phyloP scores from a whole-genome alignment of 805 yeast genomes.

The Scheffersomyces amazonensis region DNA sequence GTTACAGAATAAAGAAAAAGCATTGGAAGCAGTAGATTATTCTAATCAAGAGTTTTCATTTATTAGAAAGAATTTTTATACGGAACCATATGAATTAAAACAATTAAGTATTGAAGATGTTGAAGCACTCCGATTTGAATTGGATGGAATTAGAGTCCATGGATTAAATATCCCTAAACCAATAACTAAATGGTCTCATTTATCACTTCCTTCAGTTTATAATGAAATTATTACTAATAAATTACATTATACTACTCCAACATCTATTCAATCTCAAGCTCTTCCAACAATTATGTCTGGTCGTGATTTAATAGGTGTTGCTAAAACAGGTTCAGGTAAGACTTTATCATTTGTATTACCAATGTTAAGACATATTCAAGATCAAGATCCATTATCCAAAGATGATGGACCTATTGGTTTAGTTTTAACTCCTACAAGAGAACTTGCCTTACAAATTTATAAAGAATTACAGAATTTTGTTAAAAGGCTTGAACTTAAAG shows the following conservation, averaged over 20 bases:
- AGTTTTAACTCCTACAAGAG: constrained; percentile 88
- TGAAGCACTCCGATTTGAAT: constrained; percentile 43
- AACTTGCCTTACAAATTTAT: constrained; percentile 79
- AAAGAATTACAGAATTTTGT: constrained; percentile 64
- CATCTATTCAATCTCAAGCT: constrained; percentile 89
- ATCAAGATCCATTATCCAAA: constrained; percentile 51
- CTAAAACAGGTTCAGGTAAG: constrained; percentile 96
- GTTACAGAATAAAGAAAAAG: constrained; percentile 48
- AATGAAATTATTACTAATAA: constrained; percentile 49
- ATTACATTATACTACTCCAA: constrained; percentile 59
- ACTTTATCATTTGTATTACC: constrained; percentile 88
- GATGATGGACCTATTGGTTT: constrained; percentile 76
- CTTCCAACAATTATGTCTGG: constrained; percentile 90
- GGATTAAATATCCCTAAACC: constrained; percentile 65
- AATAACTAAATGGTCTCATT: constrained; percentile 71
- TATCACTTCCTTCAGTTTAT: constrained; percentile 67
- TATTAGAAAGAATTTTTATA: constrained; percentile 61
- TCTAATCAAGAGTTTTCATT: constrained; percentile 44
- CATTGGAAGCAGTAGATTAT: constrained; percentile 48
- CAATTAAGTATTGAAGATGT: constrained; percentile 54
- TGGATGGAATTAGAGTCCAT: constrained; percentile 66
- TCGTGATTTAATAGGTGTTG: constrained; percentile 86
- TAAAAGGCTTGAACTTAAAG: constrained; percentile 40
- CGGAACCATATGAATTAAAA: constrained; percentile 53
- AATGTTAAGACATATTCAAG: constrained; percentile 75